phyloP scores from a whole-genome alignment of 2,329 filamentous ascomycete genomes.

The Penicillium aurantiogriseum region DNA sequence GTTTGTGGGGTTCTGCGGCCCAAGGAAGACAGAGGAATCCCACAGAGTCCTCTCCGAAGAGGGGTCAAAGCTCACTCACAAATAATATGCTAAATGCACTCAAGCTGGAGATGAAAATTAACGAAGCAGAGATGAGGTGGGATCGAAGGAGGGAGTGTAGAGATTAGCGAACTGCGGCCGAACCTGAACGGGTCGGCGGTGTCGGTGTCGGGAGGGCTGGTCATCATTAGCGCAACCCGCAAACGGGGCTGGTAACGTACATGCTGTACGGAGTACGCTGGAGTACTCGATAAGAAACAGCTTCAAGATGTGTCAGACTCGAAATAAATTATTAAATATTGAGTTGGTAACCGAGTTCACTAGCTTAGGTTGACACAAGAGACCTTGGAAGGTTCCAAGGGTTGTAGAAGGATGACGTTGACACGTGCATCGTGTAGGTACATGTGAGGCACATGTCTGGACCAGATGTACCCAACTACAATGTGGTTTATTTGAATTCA shows the following conservation, averaged over 20 bases:
- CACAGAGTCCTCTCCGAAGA: constrained; percentile 6
- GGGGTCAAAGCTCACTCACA: constrained; percentile 20
- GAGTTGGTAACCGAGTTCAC: background rate
- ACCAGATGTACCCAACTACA: background rate
- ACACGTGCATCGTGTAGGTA: constrained; percentile 6
- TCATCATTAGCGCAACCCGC: constrained; percentile 18
- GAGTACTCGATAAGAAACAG: background rate
- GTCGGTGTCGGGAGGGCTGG: constrained; percentile 13
- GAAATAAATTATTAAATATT: background rate
- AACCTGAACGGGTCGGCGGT: constrained; percentile 19
- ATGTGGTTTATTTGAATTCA: background rate
- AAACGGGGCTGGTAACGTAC: constrained; percentile 14
- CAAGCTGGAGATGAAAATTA: constrained; percentile 4
- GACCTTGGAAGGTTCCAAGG: background rate
- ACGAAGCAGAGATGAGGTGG: constrained; percentile 5
- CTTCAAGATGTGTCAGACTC: background rate
- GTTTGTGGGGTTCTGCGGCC: constrained; percentile 22
- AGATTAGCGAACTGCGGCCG: constrained; percentile 20
- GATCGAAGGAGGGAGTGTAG: constrained; percentile 5
- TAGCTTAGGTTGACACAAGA: background rate
- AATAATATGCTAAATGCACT: constrained; percentile 9
- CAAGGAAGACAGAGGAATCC: constrained; percentile 20
- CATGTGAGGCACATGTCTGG: background rate
- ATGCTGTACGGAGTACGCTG: background rate
- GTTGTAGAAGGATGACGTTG: constrained; percentile 19